phyloP scores from a whole-genome alignment of 371 early-diverging fungal species.

The Zancudomyces culisetae region DNA sequence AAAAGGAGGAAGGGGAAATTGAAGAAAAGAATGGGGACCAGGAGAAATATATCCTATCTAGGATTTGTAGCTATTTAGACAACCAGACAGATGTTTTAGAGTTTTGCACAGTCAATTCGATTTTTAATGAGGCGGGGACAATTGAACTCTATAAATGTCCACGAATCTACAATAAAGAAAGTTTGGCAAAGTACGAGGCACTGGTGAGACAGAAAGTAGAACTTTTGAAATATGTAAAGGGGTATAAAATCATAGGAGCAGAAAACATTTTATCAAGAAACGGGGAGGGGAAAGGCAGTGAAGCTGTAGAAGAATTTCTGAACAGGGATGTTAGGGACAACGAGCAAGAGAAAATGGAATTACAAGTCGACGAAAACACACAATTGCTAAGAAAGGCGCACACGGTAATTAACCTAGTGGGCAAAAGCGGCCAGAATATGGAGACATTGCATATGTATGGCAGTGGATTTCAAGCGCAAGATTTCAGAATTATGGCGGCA shows the following conservation, averaged over 20 bases:
- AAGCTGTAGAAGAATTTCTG: not conserved
- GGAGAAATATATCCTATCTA: not conserved
- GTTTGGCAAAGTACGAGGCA: not conserved
- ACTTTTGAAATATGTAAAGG: not conserved
- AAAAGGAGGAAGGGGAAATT: not conserved
- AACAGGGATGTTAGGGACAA: not conserved
- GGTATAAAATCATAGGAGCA: not conserved
- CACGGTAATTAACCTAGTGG: not conserved
- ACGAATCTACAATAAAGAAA: not conserved
- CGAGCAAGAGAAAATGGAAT: not conserved
- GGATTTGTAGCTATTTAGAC: not conserved
- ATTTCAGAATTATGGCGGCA: not conserved
- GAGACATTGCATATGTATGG: not conserved
- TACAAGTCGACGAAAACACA: not conserved
- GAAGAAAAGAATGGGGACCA: not conserved
- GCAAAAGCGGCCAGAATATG: not conserved
- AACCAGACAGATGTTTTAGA: slow-evolving; percentile 1
- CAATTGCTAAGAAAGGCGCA: not conserved
- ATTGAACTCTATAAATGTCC: not conserved
- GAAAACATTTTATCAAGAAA: not conserved
- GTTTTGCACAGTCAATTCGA: slow-evolving; percentile 4
- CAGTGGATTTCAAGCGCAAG: not conserved
- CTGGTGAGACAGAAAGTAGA: not conserved
- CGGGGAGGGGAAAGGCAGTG: not conserved
- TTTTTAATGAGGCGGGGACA: not conserved